Evolutionary conservation across 106 monocot genomes (phyloP).

Genomic region (Dioscorea zingiberensis): DNA sequence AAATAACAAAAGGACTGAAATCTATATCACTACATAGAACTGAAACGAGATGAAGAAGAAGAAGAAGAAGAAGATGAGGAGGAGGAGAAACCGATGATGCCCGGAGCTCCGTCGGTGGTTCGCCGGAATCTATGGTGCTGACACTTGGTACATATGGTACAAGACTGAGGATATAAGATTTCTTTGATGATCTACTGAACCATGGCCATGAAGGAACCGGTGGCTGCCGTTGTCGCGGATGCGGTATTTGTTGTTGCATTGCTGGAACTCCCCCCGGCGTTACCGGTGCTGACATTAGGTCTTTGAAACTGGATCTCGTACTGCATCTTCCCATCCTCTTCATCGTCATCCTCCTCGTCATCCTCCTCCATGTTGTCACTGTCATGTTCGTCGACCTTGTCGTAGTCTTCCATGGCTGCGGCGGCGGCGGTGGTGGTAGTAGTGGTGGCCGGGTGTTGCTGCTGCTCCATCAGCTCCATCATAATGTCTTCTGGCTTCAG

Average conservation of each 20-base stretch:
- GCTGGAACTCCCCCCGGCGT: neutral
- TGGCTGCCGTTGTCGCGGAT: constrained; percentile 2
- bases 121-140: too few relatives aligned
- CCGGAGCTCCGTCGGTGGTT: neutral
- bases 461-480: constrained; percentile 45
- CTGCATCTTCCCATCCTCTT: constrained; percentile 34
- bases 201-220: constrained; percentile 61
- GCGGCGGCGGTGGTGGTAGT: too few relatives aligned
- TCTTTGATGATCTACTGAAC: constrained; percentile 17
- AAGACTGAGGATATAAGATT: neutral
- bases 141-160: constrained; percentile 28
- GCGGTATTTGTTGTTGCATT: neutral
- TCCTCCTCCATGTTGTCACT: constrained; percentile 37
- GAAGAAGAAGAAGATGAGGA: neutral
- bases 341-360: constrained; percentile 45
- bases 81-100: neutral
- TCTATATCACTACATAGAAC: too few relatives aligned
- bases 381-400: constrained; percentile 15
- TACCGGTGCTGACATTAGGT: constrained; percentile 11
- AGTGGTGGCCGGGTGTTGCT: constrained; percentile 4
- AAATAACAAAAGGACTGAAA: constrained; percentile 16
- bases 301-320: constrained; percentile 67
- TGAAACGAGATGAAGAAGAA: neutral
- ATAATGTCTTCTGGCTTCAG: constrained; percentile 80
- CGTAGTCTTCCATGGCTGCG: constrained; percentile 13